Percentiles rank a stretch among this genome's conserved stretches.
Conservation (phyloP, 768 basidiomycete genomes). For the Kwoniella bestiolae region DNA sequence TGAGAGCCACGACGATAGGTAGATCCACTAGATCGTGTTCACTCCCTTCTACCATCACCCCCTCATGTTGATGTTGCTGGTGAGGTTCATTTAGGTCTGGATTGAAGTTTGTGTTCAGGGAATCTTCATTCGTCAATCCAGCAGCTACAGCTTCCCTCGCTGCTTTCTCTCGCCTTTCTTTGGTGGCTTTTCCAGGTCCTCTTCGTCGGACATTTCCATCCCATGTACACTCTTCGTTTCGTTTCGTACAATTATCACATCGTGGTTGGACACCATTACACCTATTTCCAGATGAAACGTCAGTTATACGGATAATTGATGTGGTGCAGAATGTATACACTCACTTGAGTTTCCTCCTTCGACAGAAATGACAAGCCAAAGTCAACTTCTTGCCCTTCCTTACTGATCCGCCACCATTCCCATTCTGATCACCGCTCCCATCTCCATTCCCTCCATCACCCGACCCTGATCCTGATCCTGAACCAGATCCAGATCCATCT, state of each 20-base stretch:
- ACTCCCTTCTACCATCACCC: background rate
- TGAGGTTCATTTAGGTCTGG: background rate
- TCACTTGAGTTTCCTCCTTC: constrained; percentile 58
- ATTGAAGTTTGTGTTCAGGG: background rate
- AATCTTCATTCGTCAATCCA: constrained; percentile 27
- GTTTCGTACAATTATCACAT: constrained; percentile 56
- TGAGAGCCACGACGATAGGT: constrained; percentile 16
- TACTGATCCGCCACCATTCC: constrained; percentile 4
- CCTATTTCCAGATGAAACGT: constrained; percentile 24
- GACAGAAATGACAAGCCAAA: constrained; percentile 58
- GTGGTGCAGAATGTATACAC: constrained; percentile 13
- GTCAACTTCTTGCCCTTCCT: constrained; percentile 40
- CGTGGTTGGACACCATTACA: constrained; percentile 55
- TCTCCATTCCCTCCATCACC: constrained; percentile 10
- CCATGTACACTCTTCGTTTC: constrained; percentile 53
- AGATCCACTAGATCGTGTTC: background rate
- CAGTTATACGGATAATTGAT: background rate
- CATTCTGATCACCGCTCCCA: constrained; percentile 10
- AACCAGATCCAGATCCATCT: constrained; percentile 3
- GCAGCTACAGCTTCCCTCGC: constrained; percentile 40
- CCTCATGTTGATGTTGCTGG: too few relatives aligned
- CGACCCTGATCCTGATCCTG: constrained; percentile 6
- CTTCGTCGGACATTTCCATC: constrained; percentile 56
- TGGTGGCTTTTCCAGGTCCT: constrained; percentile 58
- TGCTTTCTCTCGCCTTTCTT: constrained; percentile 45